Base-by-base conservation (phyloP, 2,329 filamentous ascomycete species). In the Fusarium floridanum region DNA sequence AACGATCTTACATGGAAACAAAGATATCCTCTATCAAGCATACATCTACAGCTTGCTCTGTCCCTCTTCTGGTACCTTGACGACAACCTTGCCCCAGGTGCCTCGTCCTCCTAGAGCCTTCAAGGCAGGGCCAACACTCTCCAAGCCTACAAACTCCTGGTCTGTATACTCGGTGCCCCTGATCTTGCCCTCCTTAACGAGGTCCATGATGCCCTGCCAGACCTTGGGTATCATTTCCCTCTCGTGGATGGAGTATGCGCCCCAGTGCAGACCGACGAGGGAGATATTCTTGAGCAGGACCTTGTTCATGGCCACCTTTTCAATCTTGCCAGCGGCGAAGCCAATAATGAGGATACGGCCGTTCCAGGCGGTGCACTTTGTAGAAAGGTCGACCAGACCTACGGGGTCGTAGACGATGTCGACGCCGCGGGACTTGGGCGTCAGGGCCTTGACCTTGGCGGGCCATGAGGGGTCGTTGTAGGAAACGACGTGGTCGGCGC, bases 361-460 rank as follows among this genome's bases (percentile, higher is more conserved):
- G 82, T 98, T 98, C 95, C 95, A 98, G 5, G 95, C 93, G 5
- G 93, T 94, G 85, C 96, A 98, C 84, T 97, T 98, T 76, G 95
- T 94, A 76, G 92, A 95, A 80, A 91, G 89, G 75, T 97, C 95
- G 60, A 98, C 94, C 81, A 98, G 85, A 1, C 96, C 96, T 1
- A 98, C 96, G 14, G 96, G 95, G 82, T 98, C 96, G 85, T 95
- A 98, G 24, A 98, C 95, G 61, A 98, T 94, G 83, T 98, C 95
- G 20, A 98, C 95, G 12, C 95, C 91, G 53, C 86, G 83, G 2
- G 89, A 89, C 72, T 91, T 90, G 0, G 94, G 94, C 6, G 93
- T 96, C 68, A 98, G 83, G 76, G 90, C 91, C 85, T 94, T 94
- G 57, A 98, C 95, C 70, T 91, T 83, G 3, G 87, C 86, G n/a